Evolutionary conservation across 2,329 filamentous ascomycete species (phyloP).

Genomic region (Penicillium sclerotiorum): DNA sequence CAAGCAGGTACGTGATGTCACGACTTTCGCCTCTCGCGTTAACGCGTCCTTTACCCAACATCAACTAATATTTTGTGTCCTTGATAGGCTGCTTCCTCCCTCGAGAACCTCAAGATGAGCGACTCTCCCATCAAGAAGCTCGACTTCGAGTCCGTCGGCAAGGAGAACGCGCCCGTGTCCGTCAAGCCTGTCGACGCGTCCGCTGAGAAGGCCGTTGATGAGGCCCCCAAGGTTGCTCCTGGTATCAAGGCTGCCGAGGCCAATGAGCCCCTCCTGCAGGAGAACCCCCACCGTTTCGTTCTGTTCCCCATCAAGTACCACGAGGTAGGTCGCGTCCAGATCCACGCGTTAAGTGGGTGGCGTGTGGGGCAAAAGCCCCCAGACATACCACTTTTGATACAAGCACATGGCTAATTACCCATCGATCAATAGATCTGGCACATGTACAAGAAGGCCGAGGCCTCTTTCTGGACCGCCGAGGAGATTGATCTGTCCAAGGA

Average conservation of each 20-base stretch:
- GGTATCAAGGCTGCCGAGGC: slow-evolving; percentile 69
- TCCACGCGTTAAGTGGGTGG: slow-evolving; percentile 69
- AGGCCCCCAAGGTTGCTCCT: slow-evolving; percentile 48
- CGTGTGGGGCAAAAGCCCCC: slow-evolving; percentile 9
- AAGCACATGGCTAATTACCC: slow-evolving; percentile 15
- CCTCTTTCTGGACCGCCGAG: slow-evolving; percentile 99
- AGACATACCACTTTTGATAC: slow-evolving; percentile 2
- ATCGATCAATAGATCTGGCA: slow-evolving; percentile 79
- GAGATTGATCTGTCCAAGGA: slow-evolving; percentile 99
- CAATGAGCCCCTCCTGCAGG: slow-evolving; percentile 87
- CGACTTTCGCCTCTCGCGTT: slow-evolving; percentile 32
- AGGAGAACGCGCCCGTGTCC: slow-evolving; percentile 73
- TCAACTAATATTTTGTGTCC: slow-evolving; percentile 41
- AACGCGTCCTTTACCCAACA: slow-evolving; percentile 36
- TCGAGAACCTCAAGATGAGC: slow-evolving; percentile 84
- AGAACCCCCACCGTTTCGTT: slow-evolving; percentile 95
- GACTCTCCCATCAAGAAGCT: slow-evolving; percentile 91
- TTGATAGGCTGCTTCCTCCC: slow-evolving; percentile 76
- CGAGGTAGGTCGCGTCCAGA: slow-evolving; percentile 74
- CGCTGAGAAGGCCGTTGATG: slow-evolving; percentile 57
- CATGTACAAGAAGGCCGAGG: slow-evolving; percentile 99
- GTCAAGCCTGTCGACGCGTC: slow-evolving; percentile 55
- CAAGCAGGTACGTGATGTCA: slow-evolving; percentile 65
- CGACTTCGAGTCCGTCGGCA: slow-evolving; percentile 71
- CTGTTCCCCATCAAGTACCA: slow-evolving; percentile 99